Conservation (phyloP, 768 basidiomycete genomes). For the Kwoniella heveanensis region DNA sequence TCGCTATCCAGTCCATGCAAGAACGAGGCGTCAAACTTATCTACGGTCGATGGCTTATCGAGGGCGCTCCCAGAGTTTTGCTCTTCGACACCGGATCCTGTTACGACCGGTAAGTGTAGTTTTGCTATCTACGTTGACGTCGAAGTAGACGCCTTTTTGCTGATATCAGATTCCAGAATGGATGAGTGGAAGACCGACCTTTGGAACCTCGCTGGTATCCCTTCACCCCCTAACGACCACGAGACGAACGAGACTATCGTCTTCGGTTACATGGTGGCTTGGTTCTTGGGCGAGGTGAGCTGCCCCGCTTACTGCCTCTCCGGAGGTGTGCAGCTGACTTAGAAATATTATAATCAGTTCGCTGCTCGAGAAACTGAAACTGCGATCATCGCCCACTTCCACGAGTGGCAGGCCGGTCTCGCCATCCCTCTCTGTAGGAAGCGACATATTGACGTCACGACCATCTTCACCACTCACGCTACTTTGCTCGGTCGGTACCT, state of each 20-base stretch:
- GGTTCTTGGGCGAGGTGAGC: slow-evolving; percentile 97
- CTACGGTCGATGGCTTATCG: slow-evolving; percentile 97
- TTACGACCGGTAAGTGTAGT: slow-evolving; percentile 66
- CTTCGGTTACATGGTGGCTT: slow-evolving; percentile 96
- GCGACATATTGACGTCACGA: slow-evolving; percentile 95
- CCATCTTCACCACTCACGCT: slow-evolving; percentile 97
- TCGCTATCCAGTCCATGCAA: slow-evolving; percentile 78
- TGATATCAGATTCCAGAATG: slow-evolving; percentile 58
- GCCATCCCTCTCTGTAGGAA: slow-evolving; percentile 89
- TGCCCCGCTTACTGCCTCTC: slow-evolving; percentile 23
- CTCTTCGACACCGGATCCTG: slow-evolving; percentile 92
- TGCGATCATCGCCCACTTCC: slow-evolving; percentile 95
- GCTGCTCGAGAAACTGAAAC: slow-evolving; percentile 70
- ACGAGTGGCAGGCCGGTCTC: slow-evolving; percentile 98
- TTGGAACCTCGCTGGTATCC: slow-evolving; percentile 98
- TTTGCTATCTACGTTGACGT: background rate
- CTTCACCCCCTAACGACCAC: slow-evolving; percentile 90
- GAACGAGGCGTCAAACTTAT: slow-evolving; percentile 87
- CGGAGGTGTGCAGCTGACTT: slow-evolving; percentile 10
- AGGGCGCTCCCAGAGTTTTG: slow-evolving; percentile 90
- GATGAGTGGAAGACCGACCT: slow-evolving; percentile 99
- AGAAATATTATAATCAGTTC: slow-evolving; percentile 27
- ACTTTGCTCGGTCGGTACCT: slow-evolving; percentile 97
- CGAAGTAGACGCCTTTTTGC: too few species aligned
- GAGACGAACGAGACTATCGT: slow-evolving; percentile 98